Evolutionary conservation across 371 early-diverging fungal species (phyloP).

Genomic region (Mortierella sp.): DNA sequence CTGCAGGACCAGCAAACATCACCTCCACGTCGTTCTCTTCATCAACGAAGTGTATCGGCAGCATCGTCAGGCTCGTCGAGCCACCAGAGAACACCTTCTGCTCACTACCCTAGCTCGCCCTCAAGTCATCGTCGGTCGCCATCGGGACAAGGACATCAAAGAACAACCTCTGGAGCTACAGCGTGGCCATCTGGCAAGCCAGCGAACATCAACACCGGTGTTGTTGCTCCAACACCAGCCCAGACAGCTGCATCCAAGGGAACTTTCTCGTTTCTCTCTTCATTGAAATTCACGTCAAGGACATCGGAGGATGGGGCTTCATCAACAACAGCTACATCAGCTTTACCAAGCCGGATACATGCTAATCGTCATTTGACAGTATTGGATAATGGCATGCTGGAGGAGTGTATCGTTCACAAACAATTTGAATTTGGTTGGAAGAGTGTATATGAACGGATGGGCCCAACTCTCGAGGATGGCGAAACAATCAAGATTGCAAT

Average conservation of each 20-base stretch:
- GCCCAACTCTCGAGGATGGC: constrained; percentile 34
- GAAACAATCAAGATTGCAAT: constrained; percentile 45
- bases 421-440: constrained; percentile 50
- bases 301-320: not conserved
- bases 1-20: constrained; percentile 24
- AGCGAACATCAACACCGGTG: constrained; percentile 4
- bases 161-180: constrained; percentile 13
- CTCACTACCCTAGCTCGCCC: constrained; percentile 1
- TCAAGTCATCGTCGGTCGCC: constrained; percentile 22
- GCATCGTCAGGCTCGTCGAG: constrained; percentile 36
- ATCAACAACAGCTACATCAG: not conserved
- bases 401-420: constrained; percentile 39
- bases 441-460: constrained; percentile 48
- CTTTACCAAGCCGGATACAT: constrained; percentile 42
- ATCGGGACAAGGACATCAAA: constrained; percentile 3
- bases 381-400: constrained; percentile 46
- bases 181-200: constrained; percentile 48
- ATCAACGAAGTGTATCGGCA: constrained; percentile 25
- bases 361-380: constrained; percentile 41
- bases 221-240: constrained; percentile 1
- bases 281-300: constrained; percentile 38
- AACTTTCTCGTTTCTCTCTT: constrained; percentile 39
- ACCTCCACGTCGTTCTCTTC: constrained; percentile 12
- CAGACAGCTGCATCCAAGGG: constrained; percentile 16
- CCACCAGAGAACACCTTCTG: constrained; percentile 21